These are phyloP conservation scores for Arctium minus DNA, from an alignment of 129 eudicot species.

Conservation along the genomic window DNA sequence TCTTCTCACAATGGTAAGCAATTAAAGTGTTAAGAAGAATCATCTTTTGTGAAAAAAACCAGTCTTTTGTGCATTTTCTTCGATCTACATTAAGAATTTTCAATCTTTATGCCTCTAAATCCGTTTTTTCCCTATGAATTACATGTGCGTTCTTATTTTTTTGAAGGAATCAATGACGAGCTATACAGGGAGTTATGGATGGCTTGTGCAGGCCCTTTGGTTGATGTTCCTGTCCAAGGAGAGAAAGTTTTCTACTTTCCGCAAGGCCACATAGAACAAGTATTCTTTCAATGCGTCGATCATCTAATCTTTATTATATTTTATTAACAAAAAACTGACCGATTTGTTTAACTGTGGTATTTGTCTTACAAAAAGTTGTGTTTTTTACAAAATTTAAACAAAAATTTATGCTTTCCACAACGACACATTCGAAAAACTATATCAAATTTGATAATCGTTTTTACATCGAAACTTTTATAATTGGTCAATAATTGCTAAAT, in stretches of 20 bases:
- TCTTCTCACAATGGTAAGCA: background rate
- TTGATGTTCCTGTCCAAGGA: slow-evolving; percentile 52
- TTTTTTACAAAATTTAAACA: too few relatives aligned
- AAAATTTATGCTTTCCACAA: too few relatives aligned
- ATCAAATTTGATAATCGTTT: too few relatives aligned
- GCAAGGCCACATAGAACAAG: slow-evolving; percentile 79
- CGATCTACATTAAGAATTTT: background rate
- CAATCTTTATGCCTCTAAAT: background rate
- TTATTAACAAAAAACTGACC: too few relatives aligned
- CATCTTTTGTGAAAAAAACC: background rate
- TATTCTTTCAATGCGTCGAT: background rate
- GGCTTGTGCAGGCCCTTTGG: slow-evolving; percentile 85
- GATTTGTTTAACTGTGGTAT: too few relatives aligned
- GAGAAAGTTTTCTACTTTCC: slow-evolving; percentile 66
- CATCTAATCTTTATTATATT: too few relatives aligned
- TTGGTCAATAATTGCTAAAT: too few relatives aligned
- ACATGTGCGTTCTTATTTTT: background rate
- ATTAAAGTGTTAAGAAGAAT: background rate
- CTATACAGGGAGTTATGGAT: slow-evolving; percentile 63
- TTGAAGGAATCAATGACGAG: slow-evolving; percentile 28
- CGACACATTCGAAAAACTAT: too few relatives aligned
- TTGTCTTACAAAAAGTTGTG: too few relatives aligned
- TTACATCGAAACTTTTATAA: too few relatives aligned
- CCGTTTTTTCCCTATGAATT: background rate
- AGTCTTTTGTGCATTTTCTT: background rate